Conservation (phyloP, 345 rosid genomes). For the Eucalyptus rudis region DNA sequence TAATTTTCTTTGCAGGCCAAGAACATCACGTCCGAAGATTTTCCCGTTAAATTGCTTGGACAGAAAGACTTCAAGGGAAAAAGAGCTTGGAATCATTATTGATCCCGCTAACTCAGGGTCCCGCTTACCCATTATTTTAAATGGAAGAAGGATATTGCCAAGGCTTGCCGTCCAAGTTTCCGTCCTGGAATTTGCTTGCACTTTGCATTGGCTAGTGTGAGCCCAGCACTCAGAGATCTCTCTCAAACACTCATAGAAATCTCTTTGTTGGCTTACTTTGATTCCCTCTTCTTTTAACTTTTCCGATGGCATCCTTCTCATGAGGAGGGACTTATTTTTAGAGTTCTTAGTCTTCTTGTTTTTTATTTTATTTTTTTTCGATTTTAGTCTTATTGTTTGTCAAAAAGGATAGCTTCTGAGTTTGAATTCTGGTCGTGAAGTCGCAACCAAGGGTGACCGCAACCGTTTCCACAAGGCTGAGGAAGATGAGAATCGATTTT, state of each 20-base stretch:
- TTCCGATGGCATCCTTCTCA: not conserved
- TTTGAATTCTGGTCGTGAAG: not conserved
- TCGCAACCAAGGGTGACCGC: not conserved
- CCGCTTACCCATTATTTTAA: not conserved
- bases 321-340: not conserved
- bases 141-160: not conserved
- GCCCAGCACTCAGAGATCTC: not conserved
- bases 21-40: not conserved
- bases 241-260: not conserved
- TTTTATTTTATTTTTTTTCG: no score
- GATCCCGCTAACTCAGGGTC: not conserved
- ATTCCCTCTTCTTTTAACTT: not conserved
- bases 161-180: not conserved
- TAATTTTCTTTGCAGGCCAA: not conserved
- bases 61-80: not conserved
- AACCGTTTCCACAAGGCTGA: not conserved
- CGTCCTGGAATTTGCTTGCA: not conserved
- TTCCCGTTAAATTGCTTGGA: not conserved
- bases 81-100: not conserved
- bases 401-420: not conserved
- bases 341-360: not conserved
- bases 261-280: not conserved
- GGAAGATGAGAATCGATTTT: not conserved
- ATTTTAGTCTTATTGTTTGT: no score
- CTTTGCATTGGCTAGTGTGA: not conserved